Percentiles rank a stretch among this genome's conserved stretches.
Conservation (phyloP, 2,329 filamentous ascomycete species). For the Lasiodiplodia hormozganensis region DNA sequence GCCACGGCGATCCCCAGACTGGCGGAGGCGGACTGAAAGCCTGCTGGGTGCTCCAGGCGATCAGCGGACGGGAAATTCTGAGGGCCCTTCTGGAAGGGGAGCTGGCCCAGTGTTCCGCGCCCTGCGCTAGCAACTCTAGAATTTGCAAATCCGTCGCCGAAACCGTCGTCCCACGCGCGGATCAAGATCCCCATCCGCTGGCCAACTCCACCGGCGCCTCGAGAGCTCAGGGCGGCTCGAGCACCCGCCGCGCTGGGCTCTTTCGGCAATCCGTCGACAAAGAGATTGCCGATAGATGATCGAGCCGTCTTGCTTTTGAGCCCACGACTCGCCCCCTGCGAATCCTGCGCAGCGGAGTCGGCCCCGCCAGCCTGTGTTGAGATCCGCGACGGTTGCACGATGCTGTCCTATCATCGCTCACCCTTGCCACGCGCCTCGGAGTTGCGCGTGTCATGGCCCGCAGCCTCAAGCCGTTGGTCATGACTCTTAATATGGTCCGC, state of each 20-base stretch:
- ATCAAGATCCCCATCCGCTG: not conserved
- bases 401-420: too few relatives aligned
- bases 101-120: not conserved
- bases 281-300: conserved; percentile 14
- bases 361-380: too few relatives aligned
- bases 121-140: not conserved
- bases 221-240: not conserved
- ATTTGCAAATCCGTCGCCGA: not conserved
- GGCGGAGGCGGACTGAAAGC: not conserved
- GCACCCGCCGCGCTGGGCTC: not conserved
- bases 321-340: not conserved
- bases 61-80: not conserved
- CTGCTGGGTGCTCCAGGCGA: not conserved
- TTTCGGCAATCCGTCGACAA: not conserved
- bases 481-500: not conserved
- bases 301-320: too few relatives aligned
- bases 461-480: not conserved
- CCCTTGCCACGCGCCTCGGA: not conserved
- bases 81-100: not conserved
- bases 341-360: too few relatives aligned
- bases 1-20: too few relatives aligned
- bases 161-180: not conserved
- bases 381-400: too few relatives aligned
- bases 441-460: not conserved
- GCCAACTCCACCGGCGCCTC: not conserved